phyloP scores from a whole-genome alignment of 2,329 filamentous ascomycete species.

The Knoxdaviesia capensis region DNA sequence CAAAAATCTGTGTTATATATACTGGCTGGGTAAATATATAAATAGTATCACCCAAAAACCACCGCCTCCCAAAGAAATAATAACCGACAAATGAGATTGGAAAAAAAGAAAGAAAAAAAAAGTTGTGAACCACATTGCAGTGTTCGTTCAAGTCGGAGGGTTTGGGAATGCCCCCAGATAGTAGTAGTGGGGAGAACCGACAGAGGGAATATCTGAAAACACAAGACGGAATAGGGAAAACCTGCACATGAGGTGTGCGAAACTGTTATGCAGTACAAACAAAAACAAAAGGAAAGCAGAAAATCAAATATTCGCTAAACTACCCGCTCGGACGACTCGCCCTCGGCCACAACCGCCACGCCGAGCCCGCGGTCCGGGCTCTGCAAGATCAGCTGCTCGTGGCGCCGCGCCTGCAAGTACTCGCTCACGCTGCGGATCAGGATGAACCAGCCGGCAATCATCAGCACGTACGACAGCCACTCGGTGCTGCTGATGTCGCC shows the following conservation, averaged over 20 bases:
- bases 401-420: constrained; percentile 68
- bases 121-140: background rate
- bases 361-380: constrained; percentile 77
- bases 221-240: too few relatives aligned
- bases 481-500: constrained; percentile 52
- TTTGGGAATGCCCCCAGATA: too few relatives aligned
- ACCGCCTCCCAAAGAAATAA: background rate
- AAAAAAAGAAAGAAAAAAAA: constrained; percentile 1
- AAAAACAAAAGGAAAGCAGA: background rate
- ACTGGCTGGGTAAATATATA: too few relatives aligned
- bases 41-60: too few relatives aligned
- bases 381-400: constrained; percentile 83
- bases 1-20: too few relatives aligned
- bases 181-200: too few relatives aligned
- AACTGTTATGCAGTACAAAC: background rate
- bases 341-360: constrained; percentile 70
- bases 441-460: constrained; percentile 98
- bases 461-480: constrained; percentile 79
- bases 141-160: too few relatives aligned
- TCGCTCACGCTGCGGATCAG: constrained; percentile 85
- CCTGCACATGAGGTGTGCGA: too few relatives aligned
- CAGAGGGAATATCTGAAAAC: too few relatives aligned
- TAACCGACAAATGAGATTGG: background rate
- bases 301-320: constrained; percentile 26
- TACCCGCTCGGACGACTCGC: constrained; percentile 58